Conservation (phyloP, 2,329 filamentous ascomycete genomes). For the Ascocoryne sarcoides region DNA sequence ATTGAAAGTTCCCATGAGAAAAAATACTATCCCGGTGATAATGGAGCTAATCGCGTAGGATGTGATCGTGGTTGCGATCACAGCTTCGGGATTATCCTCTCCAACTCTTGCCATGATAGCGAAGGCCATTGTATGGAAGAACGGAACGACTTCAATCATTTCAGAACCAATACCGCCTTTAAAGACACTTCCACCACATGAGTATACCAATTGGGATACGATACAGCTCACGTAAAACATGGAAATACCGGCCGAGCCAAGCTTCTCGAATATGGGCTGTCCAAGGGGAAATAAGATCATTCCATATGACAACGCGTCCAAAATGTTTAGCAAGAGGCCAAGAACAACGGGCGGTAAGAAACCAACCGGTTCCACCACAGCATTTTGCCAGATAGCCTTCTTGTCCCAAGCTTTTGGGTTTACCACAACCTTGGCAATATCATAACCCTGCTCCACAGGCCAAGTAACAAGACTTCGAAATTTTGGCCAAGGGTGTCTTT, state of each 20-base stretch:
- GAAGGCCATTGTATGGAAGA: conserved; percentile 97
- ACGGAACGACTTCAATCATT: conserved; percentile 96
- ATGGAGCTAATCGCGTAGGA: conserved; percentile 86
- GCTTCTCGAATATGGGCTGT: conserved; percentile 71
- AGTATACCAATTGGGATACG: conserved; percentile 84
- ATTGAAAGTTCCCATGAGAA: conserved; percentile 76
- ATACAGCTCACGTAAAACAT: conserved; percentile 99
- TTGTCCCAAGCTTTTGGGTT: conserved; percentile 67
- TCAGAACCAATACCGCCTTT: conserved; percentile 88
- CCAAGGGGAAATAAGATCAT: conserved; percentile 95
- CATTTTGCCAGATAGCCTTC: conserved; percentile 53
- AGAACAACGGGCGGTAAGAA: conserved; percentile 81
- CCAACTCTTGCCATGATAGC: conserved; percentile 76
- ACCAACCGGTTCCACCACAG: conserved; percentile 57
- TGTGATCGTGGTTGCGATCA: conserved; percentile 90
- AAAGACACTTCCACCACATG: conserved; percentile 75
- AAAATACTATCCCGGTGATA: conserved; percentile 85
- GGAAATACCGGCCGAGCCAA: conserved; percentile 90
- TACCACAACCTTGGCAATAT: conserved; percentile 28
- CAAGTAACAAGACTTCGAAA: conserved; percentile 18
- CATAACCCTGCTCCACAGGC: conserved; percentile 16
- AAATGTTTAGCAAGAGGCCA: conserved; percentile 79
- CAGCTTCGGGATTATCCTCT: conserved; percentile 69
- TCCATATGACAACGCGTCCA: conserved; percentile 92
- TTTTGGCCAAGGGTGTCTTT: conserved; percentile 22